phyloP scores from a whole-genome alignment of 805 yeast species.

The Scheffersomyces amazonensis region DNA sequence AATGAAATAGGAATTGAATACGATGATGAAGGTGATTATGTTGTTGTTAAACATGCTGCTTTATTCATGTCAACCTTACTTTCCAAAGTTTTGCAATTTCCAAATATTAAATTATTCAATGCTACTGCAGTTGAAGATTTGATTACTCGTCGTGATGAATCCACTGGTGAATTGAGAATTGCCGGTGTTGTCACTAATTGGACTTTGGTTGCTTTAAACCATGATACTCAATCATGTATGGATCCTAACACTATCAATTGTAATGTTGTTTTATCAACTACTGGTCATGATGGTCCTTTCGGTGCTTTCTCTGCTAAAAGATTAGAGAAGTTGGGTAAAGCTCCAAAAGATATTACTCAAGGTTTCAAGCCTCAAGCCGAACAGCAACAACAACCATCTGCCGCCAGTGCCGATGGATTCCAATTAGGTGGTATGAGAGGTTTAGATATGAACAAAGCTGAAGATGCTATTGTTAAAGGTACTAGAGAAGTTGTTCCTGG shows the following conservation, averaged over 20 bases:
- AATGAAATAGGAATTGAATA: slow-evolving; percentile 61
- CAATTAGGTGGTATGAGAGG: slow-evolving; percentile 70
- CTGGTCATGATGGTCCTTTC: slow-evolving; percentile 83
- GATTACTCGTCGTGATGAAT: slow-evolving; percentile 63
- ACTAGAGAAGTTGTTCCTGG: slow-evolving; percentile 68
- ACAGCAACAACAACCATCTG: slow-evolving; percentile 2
- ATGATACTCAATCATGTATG: slow-evolving; percentile 77
- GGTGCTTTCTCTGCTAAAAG: slow-evolving; percentile 80
- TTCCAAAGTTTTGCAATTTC: slow-evolving; percentile 66
- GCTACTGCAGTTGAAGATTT: slow-evolving; percentile 81
- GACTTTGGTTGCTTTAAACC: slow-evolving; percentile 75
- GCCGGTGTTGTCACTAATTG: slow-evolving; percentile 84
- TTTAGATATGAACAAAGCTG: slow-evolving; percentile 74
- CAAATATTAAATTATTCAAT: slow-evolving; percentile 73
- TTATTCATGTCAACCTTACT: slow-evolving; percentile 68
- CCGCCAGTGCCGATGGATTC: slow-evolving; percentile 18
- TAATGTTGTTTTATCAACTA: slow-evolving; percentile 62
- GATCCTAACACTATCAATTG: slow-evolving; percentile 77
- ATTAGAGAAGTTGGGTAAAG: slow-evolving; percentile 31
- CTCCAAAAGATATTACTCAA: slow-evolving; percentile 39
- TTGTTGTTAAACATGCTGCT: slow-evolving; percentile 80
- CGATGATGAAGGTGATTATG: slow-evolving; percentile 79
- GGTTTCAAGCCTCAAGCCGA: slow-evolving; percentile 25
- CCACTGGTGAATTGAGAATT: slow-evolving; percentile 56
- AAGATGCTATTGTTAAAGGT: slow-evolving; percentile 69